These are phyloP conservation scores for Cladorrhinum samala DNA, from an alignment of 495 filamentous ascomycete genomes.

Conservation along the genomic window DNA sequence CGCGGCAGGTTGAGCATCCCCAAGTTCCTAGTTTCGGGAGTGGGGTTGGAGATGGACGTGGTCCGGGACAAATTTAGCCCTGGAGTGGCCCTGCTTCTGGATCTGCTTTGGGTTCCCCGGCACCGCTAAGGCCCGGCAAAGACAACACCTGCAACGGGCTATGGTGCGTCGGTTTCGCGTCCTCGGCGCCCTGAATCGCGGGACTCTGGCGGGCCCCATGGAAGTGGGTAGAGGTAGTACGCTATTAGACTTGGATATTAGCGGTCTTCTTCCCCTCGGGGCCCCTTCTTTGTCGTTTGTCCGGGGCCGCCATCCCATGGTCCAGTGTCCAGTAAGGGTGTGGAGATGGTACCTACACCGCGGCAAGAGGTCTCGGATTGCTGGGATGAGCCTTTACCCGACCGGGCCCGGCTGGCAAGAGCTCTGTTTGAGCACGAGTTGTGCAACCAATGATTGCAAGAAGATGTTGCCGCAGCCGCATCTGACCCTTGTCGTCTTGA, in stretches of 20 bases:
- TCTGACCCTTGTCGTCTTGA: conserved; percentile 1
- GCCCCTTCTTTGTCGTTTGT: neutral
- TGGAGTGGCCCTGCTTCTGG: too few relatives aligned
- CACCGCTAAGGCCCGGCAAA: neutral
- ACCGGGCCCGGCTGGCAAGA: conserved; percentile 1
- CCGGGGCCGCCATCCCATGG: neutral
- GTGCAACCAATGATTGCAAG: neutral
- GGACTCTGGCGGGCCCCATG: too few relatives aligned
- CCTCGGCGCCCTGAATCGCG: neutral
- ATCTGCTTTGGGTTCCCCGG: too few relatives aligned
- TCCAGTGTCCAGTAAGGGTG: too few relatives aligned
- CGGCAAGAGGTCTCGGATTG: neutral
- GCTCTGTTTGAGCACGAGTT: too few relatives aligned
- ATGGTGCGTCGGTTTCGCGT: too few relatives aligned
- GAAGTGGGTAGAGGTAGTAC: too few relatives aligned
- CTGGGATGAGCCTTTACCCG: conserved; percentile 21
- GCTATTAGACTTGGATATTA: too few relatives aligned
- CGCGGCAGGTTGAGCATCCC: conserved; percentile 26
- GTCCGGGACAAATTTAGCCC: conserved; percentile 35
- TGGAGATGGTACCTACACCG: neutral
- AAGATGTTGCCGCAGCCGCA: neutral
- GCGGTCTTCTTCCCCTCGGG: neutral
- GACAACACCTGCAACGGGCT: too few relatives aligned
- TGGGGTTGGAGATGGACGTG: conserved; percentile 17
- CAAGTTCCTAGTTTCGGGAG: conserved; percentile 19